phyloP scores from a whole-genome alignment of 208 protist species.

The Trypanosoma avium region DNA sequence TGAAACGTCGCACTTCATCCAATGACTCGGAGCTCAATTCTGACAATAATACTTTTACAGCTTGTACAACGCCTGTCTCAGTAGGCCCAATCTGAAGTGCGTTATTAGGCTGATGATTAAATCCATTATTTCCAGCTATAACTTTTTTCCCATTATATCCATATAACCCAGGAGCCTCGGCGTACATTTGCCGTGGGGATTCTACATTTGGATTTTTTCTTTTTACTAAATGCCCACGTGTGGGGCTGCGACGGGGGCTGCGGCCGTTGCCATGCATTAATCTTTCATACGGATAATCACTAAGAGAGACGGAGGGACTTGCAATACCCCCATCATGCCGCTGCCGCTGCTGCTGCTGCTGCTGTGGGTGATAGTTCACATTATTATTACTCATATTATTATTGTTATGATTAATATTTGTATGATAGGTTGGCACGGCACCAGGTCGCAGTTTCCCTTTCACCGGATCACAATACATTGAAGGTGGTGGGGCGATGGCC shows the following conservation, averaged over 20 bases:
- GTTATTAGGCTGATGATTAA: too few relatives aligned
- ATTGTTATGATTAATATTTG: background rate
- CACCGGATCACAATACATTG: slow-evolving; percentile 56
- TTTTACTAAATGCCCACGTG: background rate
- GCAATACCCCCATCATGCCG: background rate
- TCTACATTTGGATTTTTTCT: background rate
- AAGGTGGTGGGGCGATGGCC: slow-evolving; percentile 70
- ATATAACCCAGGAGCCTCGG: slow-evolving; percentile 7
- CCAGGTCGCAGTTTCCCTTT: slow-evolving; percentile 37
- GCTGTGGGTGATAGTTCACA: too few relatives aligned
- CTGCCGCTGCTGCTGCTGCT: background rate
- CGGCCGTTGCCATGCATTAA: slow-evolving; percentile 1
- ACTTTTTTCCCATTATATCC: slow-evolving; percentile 25
- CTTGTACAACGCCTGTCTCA: slow-evolving; percentile 77
- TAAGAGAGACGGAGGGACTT: too few relatives aligned
- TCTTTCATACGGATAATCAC: background rate
- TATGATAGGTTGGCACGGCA: background rate
- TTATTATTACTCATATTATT: background rate
- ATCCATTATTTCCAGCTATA: too few relatives aligned
- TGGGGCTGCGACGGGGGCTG: slow-evolving; percentile 1
- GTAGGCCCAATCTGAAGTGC: slow-evolving; percentile 44
- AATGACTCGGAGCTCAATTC: slow-evolving; percentile 57
- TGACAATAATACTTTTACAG: slow-evolving; percentile 76
- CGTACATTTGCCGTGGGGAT: background rate
- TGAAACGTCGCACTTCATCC: slow-evolving; percentile 72